Evolutionary conservation across 2,329 filamentous ascomycete species (phyloP), one percentile per base, ranked within the genome.

Genomic region (Alternaria sp.): DNA sequence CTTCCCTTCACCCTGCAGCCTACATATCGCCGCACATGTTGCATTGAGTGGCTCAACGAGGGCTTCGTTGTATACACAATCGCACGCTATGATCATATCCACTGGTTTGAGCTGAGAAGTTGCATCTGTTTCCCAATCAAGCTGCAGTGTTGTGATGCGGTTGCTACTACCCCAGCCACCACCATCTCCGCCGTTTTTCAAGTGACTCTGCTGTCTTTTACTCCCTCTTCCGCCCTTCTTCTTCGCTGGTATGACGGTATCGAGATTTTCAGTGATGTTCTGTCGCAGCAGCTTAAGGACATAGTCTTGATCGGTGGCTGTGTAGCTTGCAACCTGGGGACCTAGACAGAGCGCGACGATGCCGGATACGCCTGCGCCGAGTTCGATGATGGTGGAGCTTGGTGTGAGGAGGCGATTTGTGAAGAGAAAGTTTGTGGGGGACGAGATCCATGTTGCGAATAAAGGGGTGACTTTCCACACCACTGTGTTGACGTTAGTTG

Each of bases 11-110:
- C 48, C 28, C 6, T 88, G 82, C 14, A 94, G 77, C 9, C 80
- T 80, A 76, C 92, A 96, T 24, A 88, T 83, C 62, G 96, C 90
- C 5, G 82, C 86, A 74, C 91, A 96, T 0, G 92, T 90, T 68
- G 89, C 85, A n/a, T 95, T 90, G 48, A 98, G 86, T 0, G 93
- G 92, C 41, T 85, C 81, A 24, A 98, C 86, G 3, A 98, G 84
- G 2, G 90, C 86, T 65, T 97, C 91, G 78, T 98, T 99, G 81
- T 96, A 99, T 67, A 99, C 90, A 77, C 93, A 97, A 77, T 99
- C 95, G 72, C 92, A 96, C 4, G 93, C 92, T 34, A 98, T 75
- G 10, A 98, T 81, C 13, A 88, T 78, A 70, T 96, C 90, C 65
- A 95, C 84, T 60, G 86, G 84, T 0, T 83, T 81, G 7, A 81